Base-by-base conservation (phyloP, 139 green algal species). In the Raphidocelis subcapitata region DNA sequence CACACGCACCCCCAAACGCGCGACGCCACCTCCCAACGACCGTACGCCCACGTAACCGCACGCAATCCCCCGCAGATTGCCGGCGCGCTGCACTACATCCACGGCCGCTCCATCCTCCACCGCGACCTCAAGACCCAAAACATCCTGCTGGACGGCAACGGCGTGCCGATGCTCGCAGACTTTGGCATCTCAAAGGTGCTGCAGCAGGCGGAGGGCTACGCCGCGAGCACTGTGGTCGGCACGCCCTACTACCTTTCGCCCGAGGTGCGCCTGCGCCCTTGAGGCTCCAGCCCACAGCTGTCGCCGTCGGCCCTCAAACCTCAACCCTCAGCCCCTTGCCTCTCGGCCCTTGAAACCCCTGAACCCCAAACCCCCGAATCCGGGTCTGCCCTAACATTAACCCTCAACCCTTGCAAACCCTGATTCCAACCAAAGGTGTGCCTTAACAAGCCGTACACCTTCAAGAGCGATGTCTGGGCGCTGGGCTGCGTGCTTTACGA, bases 401-500 rank as follows among this genome's bases (percentile, higher is more conserved):
- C n/a, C n/a, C n/a, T n/a, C n/a, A n/a, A n/a, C n/a, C n/a, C n/a
- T n/a, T n/a, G n/a, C n/a, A n/a, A n/a, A n/a, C 54, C 24, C 54
- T 29, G 54, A 5, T 61, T 77, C 81, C 83, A 83, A 3, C 86
- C 86, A n/a, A 83, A 89, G 62, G 84, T 89, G 21, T 89, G 86
- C 84, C 87, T 75, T 54, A 86, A 77, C 49, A 76, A 88, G 74
- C 80, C 84, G 0, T 95, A 94, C 74, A 87, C 81, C 24, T 84
- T 78, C 73, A 92, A 92, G 75, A 82, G 72, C 2, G 92, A 97
- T 77, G 87, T 97, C 23, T 97, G 92, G 92, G 87, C 89, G 0
- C 65, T 93, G 16, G 92, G 92, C 23, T 95, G 90, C 63, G 81
- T 97, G 26, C 84, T 95, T 67, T 95, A 97, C 71, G 90, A 97